phyloP scores from a whole-genome alignment of 2,329 filamentous ascomycete genomes.

The Trichoderma aggressivum region DNA sequence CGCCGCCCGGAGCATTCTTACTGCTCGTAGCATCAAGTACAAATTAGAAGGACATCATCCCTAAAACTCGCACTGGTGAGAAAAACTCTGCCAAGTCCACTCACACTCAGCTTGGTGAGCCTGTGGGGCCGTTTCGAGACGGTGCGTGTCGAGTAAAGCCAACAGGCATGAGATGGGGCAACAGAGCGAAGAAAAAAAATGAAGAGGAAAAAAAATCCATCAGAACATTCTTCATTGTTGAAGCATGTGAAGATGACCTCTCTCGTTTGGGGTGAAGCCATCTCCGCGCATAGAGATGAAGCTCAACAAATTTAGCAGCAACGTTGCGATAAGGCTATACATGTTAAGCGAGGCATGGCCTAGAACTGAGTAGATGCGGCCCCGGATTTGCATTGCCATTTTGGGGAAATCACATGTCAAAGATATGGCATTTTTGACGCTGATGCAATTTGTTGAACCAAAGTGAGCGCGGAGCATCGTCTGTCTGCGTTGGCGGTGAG shows the following conservation, averaged over 20 bases:
- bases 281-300: not conserved
- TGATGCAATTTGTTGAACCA: not conserved
- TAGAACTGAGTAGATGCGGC: not conserved
- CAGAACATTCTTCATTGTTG: not conserved
- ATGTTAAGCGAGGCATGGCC: not conserved
- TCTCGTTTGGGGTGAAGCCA: not conserved
- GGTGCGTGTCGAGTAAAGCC: not conserved
- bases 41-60: not conserved
- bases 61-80: not conserved
- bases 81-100: not conserved
- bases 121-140: conserved; percentile 1
- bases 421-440: not conserved
- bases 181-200: not conserved
- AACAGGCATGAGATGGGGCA: not conserved
- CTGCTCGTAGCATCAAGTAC: not conserved
- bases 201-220: not conserved
- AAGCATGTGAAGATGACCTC: not conserved
- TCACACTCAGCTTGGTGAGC: conserved; percentile 4
- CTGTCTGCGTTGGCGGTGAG: not conserved
- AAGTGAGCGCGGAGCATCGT: not conserved
- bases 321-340: not conserved
- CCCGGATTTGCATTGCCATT: not conserved
- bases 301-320: not conserved
- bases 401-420: conserved; percentile 9
- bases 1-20: not conserved